A percentile compares a stretch with the other conserved stretches of the same genome.
Evolutionary conservation across 495 filamentous ascomycete species (phyloP).

Genomic region (Darksidea phi): DNA sequence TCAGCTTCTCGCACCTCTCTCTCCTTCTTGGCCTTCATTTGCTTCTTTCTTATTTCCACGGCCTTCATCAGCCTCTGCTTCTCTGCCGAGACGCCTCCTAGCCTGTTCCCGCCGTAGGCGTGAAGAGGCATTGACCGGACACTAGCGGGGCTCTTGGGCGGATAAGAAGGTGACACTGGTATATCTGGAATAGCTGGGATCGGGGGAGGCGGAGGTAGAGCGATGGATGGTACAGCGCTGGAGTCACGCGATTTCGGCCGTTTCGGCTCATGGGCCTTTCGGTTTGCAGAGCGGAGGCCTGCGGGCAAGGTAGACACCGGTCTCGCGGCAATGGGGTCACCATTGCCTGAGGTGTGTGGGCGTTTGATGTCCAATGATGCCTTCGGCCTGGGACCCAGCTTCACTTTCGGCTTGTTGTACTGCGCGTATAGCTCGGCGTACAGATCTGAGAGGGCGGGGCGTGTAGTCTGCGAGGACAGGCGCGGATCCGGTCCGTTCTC

Average conservation of each 20-base stretch:
- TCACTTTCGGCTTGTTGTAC: conserved; percentile 38
- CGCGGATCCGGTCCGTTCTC: conserved; percentile 31
- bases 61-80: conserved; percentile 92
- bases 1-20: conserved; percentile 14
- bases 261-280: conserved; percentile 33
- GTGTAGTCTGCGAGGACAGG: conserved; percentile 34
- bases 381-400: conserved; percentile 33
- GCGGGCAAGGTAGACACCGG: conserved; percentile 38
- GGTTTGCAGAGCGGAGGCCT: conserved; percentile 34
- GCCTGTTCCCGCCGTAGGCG: conserved; percentile 36
- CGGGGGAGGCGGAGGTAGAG: conserved; percentile 42
- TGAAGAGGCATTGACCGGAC: conserved; percentile 48
- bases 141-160: conserved; percentile 53
- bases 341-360: conserved; percentile 28
- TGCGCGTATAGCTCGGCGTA: conserved; percentile 31
- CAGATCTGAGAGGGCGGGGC: conserved; percentile 29
- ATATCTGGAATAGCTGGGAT: conserved; percentile 41
- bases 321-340: conserved; percentile 9
- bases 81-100: conserved; percentile 75
- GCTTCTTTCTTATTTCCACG: conserved; percentile 80
- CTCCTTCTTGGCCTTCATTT: conserved; percentile 41
- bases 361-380: conserved; percentile 32
- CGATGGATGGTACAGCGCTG: conserved; percentile 29
- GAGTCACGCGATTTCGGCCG: conserved; percentile 37
- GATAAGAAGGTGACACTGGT: conserved; percentile 55